These are phyloP conservation scores for Colletotrichum filicis DNA, from an alignment of 2,329 filamentous ascomycete genomes.

Conservation along the genomic window DNA sequence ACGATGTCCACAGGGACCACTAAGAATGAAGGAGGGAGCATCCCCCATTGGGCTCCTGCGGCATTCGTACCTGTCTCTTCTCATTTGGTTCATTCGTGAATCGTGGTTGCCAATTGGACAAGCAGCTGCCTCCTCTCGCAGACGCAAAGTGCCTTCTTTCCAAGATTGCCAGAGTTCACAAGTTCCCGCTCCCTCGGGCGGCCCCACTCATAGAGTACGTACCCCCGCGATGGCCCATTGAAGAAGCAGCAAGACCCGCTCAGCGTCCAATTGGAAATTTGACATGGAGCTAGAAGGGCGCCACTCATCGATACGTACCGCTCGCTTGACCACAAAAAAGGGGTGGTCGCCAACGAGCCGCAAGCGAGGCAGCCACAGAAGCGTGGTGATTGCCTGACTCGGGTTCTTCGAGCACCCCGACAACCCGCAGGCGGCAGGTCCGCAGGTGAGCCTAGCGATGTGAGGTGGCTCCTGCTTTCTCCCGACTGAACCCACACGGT, in stretches of 20 bases:
- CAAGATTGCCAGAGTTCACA: not conserved
- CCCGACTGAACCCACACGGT: slow-evolving; percentile 1
- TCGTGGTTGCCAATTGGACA: not conserved
- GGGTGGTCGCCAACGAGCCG: slow-evolving; percentile 1
- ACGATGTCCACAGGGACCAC: not conserved
- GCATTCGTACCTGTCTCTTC: not conserved
- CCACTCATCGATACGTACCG: slow-evolving; percentile 8
- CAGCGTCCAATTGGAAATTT: slow-evolving; percentile 14
- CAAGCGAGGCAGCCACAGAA: slow-evolving; percentile 22
- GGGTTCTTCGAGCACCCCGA: slow-evolving; percentile 33
- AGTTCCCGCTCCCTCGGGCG: slow-evolving; percentile 1
- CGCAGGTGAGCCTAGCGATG: not conserved
- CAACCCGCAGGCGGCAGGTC: slow-evolving; percentile 14
- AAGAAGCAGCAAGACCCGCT: slow-evolving; percentile 19
- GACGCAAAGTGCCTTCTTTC: not conserved
- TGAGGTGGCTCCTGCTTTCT: not conserved
- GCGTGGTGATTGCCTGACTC: slow-evolving; percentile 12
- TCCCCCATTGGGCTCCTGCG: not conserved
- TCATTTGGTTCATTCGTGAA: not conserved
- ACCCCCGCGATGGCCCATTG: not conserved
- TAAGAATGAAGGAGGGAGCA: not conserved
- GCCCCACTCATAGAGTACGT: not conserved
- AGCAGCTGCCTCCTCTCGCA: not conserved
- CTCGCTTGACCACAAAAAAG: not conserved
- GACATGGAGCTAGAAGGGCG: not conserved